Evolutionary conservation across 306 rosid species (phyloP), one percentile per base, ranked within the genome.

Genomic region (Prunus mongolica): DNA sequence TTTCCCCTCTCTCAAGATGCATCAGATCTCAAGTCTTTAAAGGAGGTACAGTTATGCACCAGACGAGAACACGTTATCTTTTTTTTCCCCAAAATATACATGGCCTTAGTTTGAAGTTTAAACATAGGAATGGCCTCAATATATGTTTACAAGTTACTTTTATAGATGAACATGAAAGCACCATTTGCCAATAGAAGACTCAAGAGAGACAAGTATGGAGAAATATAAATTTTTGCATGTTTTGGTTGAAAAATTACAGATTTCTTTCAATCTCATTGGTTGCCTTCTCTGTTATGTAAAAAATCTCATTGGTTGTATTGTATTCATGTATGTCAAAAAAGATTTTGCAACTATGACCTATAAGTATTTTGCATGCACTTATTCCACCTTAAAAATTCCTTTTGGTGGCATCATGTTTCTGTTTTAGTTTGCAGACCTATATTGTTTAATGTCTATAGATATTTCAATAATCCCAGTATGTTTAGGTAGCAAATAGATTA

Each of bases 1-100:
- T 90, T 89, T 78, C 91, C 93, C 34, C 90, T 85, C 83, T 84
- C 93, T 65, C 92, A 82, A 78, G 98, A 91, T 65, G 80, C 68
- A 76, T 73, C 89, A 76, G 84, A 54, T 86, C 77, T 65, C 79
- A 89, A 84, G 76, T 67, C 76, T 52, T 83, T 95, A 65, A 86
- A 83, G 80, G 93, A 96, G 97, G 99, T 96, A 89, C 45, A 15
- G 18, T 4, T 45, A 38, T 25, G 50, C 25, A 9, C 66, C 66
- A 61, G 34, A 74, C 14, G 22, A 12, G 56, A 22, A 70, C 50
- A 16, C 52, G 61, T 63, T 51, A 6, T 47, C 73, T 9, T 19
- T 34, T 19, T 27, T 27, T 65, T 50, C 2, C 61, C 16, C 49
- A 51, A 47, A 14, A 30, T 69, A 8, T 28, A 50, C 9, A 1